Base-by-base conservation (phyloP, 306 rosid genomes). In the Glycine soja region DNA sequence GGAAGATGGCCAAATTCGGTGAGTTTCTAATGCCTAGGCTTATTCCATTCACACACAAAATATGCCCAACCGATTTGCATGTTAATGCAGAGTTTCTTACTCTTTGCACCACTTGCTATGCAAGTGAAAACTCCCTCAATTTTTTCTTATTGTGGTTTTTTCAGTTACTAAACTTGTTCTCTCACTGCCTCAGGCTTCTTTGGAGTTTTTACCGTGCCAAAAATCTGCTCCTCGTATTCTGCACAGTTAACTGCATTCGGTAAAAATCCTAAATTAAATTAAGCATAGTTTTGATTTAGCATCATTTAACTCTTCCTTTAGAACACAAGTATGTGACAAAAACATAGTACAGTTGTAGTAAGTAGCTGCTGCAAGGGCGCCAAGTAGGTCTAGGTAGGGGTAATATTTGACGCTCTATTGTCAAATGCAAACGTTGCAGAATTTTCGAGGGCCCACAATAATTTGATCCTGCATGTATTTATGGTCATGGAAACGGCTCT, bases 1-100 rank as follows among this genome's bases (percentile, higher is more conserved):
- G 97, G 98, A 93, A 90, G 24, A 87, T 91, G 87, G 72, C 77
- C 72, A 91, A 90, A 86, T 82, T 85, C 24, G 89, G 98, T 91
- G 54, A 75, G 85, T 77, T 64, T 75, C 62, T 13, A 8, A 13
- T 84, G 59, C 30, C n/a, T 24, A 32, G 2, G 46, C 15, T 13
- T 62, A 4, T 62, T 11, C 43, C 24, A 7, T 66, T 66, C 18
- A 1, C 14, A n/a, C 51, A 66, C 12, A 76, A 76, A 59, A 58
- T 52, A 24, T 32, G 63, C 66, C 69, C 40, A 38, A 19, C 34
- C 63, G 52, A 63, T 63, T 34, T 34, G 48, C 76, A 56, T 51
- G 83, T 18, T 46, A 57, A 6, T 48, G 58, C 80, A 18, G 74
- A 73, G 50, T 57, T 77, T 52, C n/a, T 52, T n/a, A 6, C 54